phyloP scores from a whole-genome alignment of 2,329 filamentous ascomycete species.

The Lecanicillium sp. region DNA sequence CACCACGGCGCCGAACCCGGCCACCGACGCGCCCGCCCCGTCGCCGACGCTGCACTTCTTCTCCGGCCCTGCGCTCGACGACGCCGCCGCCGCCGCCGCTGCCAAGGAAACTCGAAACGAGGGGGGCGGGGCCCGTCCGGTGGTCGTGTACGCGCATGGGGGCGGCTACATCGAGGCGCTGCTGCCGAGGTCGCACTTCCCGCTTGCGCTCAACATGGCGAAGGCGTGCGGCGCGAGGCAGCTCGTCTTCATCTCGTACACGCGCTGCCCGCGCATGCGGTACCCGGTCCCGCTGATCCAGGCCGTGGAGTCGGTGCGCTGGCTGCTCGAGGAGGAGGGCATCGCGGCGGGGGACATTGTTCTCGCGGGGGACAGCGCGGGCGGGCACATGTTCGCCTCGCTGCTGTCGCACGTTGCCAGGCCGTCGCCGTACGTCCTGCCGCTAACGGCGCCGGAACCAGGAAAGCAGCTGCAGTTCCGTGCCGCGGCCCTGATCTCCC shows the following conservation, averaged over 20 bases:
- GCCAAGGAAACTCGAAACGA: background rate
- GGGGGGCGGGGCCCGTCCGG: background rate
- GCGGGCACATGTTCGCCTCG: constrained; percentile 19
- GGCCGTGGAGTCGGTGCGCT: constrained; percentile 16
- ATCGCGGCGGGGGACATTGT: constrained; percentile 16
- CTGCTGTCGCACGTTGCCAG: constrained; percentile 18
- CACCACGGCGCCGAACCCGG: background rate
- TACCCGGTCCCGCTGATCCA: constrained; percentile 22
- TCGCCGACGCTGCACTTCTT: constrained; percentile 17
- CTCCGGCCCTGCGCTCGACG: background rate
- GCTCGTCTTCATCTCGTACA: constrained; percentile 20
- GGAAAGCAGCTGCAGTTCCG: constrained; percentile 15
- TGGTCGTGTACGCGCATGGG: constrained; percentile 20
- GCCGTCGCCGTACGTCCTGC: constrained; percentile 16
- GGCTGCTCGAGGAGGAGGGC: constrained; percentile 15
- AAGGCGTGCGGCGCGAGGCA: constrained; percentile 11
- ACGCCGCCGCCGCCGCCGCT: background rate
- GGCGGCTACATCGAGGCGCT: constrained; percentile 21
- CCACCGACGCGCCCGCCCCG: background rate
- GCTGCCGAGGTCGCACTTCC: constrained; percentile 14
- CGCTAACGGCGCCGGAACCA: constrained; percentile 4
- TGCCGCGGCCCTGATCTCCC: constrained; percentile 17
- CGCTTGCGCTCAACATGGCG: constrained; percentile 16
- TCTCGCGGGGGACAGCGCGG: constrained; percentile 20
- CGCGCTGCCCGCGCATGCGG: constrained; percentile 18